phyloP scores from a whole-genome alignment of 768 basidiomycete species.

The Mycena rosella region DNA sequence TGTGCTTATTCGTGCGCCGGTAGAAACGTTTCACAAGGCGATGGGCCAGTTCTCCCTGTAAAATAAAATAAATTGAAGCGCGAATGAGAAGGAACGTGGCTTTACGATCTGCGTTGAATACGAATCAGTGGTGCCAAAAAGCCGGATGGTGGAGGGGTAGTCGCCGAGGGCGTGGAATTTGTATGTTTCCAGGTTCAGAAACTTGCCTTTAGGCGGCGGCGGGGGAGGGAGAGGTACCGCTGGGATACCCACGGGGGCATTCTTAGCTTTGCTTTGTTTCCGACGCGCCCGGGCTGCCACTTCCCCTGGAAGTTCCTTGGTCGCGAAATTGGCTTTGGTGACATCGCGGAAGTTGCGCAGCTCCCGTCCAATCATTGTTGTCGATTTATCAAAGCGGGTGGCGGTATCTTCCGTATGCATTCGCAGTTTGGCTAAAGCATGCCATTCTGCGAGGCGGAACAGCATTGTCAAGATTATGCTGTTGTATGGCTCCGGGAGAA shows the following conservation, averaged over 20 bases:
- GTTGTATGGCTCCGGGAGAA: slow-evolving; percentile 40
- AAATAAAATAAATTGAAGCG: not conserved
- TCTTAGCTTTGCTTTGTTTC: slow-evolving; percentile 2
- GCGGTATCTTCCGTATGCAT: slow-evolving; percentile 43
- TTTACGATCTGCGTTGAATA: slow-evolving; percentile 43
- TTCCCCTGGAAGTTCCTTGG: slow-evolving; percentile 16
- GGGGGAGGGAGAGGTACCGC: not conserved
- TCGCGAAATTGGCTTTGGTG: too few relatives aligned
- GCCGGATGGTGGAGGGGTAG: slow-evolving; percentile 33
- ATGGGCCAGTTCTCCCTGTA: slow-evolving; percentile 53
- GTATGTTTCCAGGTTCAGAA: slow-evolving; percentile 38
- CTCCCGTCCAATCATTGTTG: slow-evolving; percentile 34
- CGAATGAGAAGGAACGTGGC: not conserved
- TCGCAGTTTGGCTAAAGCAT: too few relatives aligned
- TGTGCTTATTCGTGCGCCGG: slow-evolving; percentile 45
- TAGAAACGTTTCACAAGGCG: slow-evolving; percentile 46
- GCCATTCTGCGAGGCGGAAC: slow-evolving; percentile 39
- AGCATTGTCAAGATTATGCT: slow-evolving; percentile 33
- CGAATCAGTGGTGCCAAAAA: slow-evolving; percentile 22
- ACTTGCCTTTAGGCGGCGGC: slow-evolving; percentile 7
- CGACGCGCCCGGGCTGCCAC: not conserved
- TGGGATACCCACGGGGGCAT: not conserved
- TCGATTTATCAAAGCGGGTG: slow-evolving; percentile 33
- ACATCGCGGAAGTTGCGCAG: slow-evolving; percentile 29
- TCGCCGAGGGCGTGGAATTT: slow-evolving; percentile 45